Evolutionary conservation across 2,329 filamentous ascomycete species (phyloP).

Genomic region (Balansia obtecta): DNA sequence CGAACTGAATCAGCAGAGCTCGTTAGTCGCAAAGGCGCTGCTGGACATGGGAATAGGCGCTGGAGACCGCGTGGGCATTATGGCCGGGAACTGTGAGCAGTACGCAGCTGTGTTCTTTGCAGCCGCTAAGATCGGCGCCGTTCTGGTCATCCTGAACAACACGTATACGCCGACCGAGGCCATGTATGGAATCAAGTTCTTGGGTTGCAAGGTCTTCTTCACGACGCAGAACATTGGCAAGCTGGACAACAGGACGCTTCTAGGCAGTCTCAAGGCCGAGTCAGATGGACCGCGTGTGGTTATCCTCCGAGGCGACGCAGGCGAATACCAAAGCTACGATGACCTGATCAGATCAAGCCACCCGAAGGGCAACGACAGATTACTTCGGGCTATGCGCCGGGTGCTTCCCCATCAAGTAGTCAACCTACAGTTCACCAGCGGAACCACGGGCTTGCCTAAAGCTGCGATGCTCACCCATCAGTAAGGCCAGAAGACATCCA

Average conservation of each 20-base stretch:
- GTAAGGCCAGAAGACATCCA: conserved; percentile 24
- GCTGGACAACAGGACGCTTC: conserved; percentile 47
- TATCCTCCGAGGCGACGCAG: conserved; percentile 44
- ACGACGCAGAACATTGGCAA: conserved; percentile 57
- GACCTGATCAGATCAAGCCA: conserved; percentile 42
- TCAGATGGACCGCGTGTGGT: conserved; percentile 38
- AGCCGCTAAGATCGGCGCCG: conserved; percentile 51
- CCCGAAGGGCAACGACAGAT: conserved; percentile 32
- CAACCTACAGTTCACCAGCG: conserved; percentile 64
- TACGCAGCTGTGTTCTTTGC: conserved; percentile 69
- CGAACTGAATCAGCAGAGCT: conserved; percentile 49
- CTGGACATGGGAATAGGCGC: conserved; percentile 53
- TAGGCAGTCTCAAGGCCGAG: conserved; percentile 38
- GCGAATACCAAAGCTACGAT: conserved; percentile 46
- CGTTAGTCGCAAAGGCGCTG: conserved; percentile 50
- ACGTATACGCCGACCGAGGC: conserved; percentile 67
- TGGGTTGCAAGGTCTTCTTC: conserved; percentile 62
- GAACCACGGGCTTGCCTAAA: conserved; percentile 62
- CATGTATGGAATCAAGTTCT: conserved; percentile 57
- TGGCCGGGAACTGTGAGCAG: conserved; percentile 71
- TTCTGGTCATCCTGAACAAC: conserved; percentile 70
- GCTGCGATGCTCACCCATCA: conserved; percentile 64
- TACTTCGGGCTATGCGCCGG: conserved; percentile 40
- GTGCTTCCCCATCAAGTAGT: conserved; percentile 55
- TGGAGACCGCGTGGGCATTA: conserved; percentile 61